Evolutionary conservation across 108 stramenopile species (phyloP).

Genomic region (Epipyxis sp.): DNA sequence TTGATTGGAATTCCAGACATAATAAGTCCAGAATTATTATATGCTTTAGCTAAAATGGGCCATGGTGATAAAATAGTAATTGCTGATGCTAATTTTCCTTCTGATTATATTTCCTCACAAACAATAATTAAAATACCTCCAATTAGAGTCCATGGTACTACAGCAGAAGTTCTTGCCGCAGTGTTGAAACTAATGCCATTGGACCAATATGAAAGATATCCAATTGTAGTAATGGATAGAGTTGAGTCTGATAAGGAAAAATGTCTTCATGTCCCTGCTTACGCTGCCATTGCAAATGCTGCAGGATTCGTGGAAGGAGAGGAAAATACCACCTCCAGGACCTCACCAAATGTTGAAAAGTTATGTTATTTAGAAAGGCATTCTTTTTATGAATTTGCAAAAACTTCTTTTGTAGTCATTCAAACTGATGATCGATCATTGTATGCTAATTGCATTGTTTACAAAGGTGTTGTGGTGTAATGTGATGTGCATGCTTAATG

Average conservation of each 20-base stretch:
- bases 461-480: neutral
- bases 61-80: constrained; percentile 1
- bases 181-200: neutral
- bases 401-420: neutral
- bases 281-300: neutral
- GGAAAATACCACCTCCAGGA: neutral
- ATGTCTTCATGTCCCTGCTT: neutral
- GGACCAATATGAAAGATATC: neutral
- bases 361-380: neutral
- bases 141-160: neutral
- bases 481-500: no score
- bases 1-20: constrained; percentile 2
- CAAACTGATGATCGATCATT: neutral
- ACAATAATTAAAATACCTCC: neutral
- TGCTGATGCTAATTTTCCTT: constrained; percentile 25
- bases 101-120: neutral
- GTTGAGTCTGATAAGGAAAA: neutral
- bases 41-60: neutral
- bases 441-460: constrained; percentile 6
- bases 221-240: constrained; percentile 1
- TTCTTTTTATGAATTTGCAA: constrained; percentile 10
- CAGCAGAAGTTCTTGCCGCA: neutral
- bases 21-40: neutral
- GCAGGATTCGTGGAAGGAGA: neutral
- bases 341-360: neutral